Evolutionary conservation across 306 rosid genomes (phyloP).

Genomic region (Astragalus membranaceus): DNA sequence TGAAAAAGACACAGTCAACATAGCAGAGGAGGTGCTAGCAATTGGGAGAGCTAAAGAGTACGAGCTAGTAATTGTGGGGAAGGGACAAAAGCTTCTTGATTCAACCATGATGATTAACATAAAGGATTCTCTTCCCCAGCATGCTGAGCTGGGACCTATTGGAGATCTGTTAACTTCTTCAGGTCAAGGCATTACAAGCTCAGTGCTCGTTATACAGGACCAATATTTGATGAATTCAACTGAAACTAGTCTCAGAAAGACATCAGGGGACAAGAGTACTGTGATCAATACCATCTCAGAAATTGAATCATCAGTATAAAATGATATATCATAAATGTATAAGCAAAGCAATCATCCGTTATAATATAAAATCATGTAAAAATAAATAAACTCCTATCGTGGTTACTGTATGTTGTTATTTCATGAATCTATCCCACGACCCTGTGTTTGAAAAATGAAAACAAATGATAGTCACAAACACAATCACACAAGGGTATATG

Average conservation of each 20-base stretch:
- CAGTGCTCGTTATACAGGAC: conserved; percentile 24
- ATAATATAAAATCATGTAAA: background rate
- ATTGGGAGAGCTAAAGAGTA: conserved; percentile 19
- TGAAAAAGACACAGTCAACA: conserved; percentile 18
- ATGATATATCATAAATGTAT: background rate
- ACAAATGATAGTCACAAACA: background rate
- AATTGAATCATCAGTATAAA: background rate
- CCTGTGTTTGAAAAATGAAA: background rate
- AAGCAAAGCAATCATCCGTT: background rate
- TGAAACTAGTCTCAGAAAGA: background rate
- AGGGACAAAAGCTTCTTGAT: background rate
- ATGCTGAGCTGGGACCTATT: conserved; percentile 27
- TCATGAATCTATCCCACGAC: background rate
- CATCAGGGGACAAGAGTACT: background rate
- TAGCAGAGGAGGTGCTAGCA: conserved; percentile 19
- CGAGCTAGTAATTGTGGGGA: conserved; percentile 32
- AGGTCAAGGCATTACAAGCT: conserved; percentile 12
- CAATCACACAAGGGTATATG: background rate
- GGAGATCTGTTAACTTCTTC: conserved; percentile 27
- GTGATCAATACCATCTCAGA: background rate
- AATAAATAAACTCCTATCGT: background rate
- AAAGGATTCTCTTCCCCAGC: background rate
- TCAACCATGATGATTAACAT: background rate
- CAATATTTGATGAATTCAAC: background rate
- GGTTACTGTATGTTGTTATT: background rate